Conservation (phyloP, 768 basidiomycete genomes). For the Lactarius hatsudake region DNA sequence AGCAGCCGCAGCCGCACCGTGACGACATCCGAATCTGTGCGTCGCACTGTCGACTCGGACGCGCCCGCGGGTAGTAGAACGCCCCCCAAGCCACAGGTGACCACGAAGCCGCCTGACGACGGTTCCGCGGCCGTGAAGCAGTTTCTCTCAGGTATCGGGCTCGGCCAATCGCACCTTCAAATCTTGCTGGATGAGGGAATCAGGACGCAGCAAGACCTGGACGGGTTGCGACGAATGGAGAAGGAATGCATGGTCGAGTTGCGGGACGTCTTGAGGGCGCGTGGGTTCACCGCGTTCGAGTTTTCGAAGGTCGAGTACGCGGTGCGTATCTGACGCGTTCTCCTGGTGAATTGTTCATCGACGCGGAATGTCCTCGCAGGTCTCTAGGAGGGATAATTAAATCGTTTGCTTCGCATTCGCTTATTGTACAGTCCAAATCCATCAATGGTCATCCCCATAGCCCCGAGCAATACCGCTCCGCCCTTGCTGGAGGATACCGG, state of each 20-base stretch:
- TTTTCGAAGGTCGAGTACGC: neutral
- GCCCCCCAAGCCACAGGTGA: neutral
- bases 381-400: neutral
- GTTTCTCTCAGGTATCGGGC: neutral
- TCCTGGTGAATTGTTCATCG: neutral
- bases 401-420: neutral
- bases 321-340: neutral
- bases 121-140: neutral
- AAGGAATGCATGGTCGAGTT: neutral
- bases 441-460: conserved; percentile 56
- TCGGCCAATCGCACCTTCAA: neutral
- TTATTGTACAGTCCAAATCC: neutral
- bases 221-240: neutral
- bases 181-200: neutral
- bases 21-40: neutral
- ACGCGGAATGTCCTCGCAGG: neutral
- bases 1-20: neutral
- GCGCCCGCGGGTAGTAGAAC: neutral
- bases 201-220: neutral
- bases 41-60: no score
- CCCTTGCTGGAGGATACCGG: conserved; percentile 83
- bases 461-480: conserved; percentile 86
- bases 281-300: neutral
- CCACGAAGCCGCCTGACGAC: neutral
- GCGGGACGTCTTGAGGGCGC: neutral